phyloP scores from a whole-genome alignment of 2,329 filamentous ascomycete species.

The Apiospora hydei region DNA sequence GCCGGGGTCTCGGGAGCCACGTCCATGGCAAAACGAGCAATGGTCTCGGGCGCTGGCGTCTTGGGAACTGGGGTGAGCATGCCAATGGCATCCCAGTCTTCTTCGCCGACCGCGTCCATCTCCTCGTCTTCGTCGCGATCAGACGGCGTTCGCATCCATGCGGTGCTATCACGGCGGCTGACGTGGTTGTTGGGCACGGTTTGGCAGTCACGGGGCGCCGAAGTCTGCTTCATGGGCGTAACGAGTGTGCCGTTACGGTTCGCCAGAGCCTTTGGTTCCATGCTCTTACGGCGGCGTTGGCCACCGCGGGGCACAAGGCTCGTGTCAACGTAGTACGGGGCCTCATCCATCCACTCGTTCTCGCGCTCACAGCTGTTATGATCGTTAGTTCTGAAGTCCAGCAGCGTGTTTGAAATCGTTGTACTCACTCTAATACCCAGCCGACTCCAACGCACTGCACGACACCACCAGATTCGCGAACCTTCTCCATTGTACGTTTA shows the following conservation, averaged over 20 bases:
- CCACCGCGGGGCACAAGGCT: slow-evolving; percentile 73
- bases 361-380: slow-evolving; percentile 72
- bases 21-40: slow-evolving; percentile 60
- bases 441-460: slow-evolving; percentile 87
- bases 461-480: slow-evolving; percentile 72
- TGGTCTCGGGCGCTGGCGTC: slow-evolving; percentile 63
- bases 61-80: slow-evolving; percentile 64
- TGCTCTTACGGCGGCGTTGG: slow-evolving; percentile 77
- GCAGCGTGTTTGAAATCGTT: neutral
- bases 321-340: slow-evolving; percentile 73
- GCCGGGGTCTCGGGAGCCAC: slow-evolving; percentile 55
- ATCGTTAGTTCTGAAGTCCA: slow-evolving; percentile 37
- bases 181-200: slow-evolving; percentile 55
- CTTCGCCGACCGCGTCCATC: slow-evolving; percentile 39
- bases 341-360: slow-evolving; percentile 79
- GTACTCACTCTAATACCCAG: slow-evolving; percentile 85
- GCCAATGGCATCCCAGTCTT: slow-evolving; percentile 48
- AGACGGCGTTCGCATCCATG: slow-evolving; percentile 63
- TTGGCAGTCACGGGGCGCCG: slow-evolving; percentile 43
- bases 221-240: slow-evolving; percentile 46
- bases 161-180: slow-evolving; percentile 60
- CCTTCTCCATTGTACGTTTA: slow-evolving; percentile 81
- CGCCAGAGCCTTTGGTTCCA: slow-evolving; percentile 76
- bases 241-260: slow-evolving; percentile 73
- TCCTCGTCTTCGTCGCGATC: slow-evolving; percentile 46